phyloP scores from a whole-genome alignment of 2,329 filamentous ascomycete genomes.

The Byssothecium circinans region DNA sequence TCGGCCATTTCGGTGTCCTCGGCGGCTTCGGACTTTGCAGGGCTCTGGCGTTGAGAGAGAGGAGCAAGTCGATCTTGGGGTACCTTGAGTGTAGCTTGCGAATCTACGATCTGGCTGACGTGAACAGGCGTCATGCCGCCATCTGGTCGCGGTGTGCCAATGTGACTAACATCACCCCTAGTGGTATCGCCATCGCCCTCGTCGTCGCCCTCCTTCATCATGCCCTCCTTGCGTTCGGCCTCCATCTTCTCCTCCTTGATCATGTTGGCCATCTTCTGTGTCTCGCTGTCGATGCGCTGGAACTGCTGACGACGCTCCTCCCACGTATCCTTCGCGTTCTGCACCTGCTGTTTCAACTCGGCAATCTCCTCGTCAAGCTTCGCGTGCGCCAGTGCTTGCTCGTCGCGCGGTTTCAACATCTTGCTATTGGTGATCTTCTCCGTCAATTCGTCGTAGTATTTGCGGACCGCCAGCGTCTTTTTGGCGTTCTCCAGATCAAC shows the following conservation, averaged over 20 bases:
- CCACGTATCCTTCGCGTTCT: conserved; percentile 81
- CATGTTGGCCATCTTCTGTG: conserved; percentile 78
- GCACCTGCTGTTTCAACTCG: conserved; percentile 81
- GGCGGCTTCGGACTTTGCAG: conserved; percentile 23
- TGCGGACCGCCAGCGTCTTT: conserved; percentile 73
- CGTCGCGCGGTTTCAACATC: conserved; percentile 78
- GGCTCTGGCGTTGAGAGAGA: conserved; percentile 31
- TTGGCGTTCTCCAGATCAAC: conserved; percentile 68
- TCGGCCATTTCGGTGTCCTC: conserved; percentile 40
- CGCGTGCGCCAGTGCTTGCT: conserved; percentile 74
- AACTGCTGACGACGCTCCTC: conserved; percentile 83
- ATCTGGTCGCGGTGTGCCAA: conserved; percentile 51
- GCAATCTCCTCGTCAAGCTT: conserved; percentile 88
- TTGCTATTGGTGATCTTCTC: conserved; percentile 83
- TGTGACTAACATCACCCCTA: conserved; percentile 43
- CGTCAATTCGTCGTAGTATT: conserved; percentile 84
- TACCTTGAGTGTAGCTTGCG: conserved; percentile 28
- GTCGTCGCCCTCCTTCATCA: conserved; percentile 48
- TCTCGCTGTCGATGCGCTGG: conserved; percentile 84
- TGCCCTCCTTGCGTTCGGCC: conserved; percentile 80
- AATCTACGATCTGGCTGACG: conserved; percentile 35
- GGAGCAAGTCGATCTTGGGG: conserved; percentile 37
- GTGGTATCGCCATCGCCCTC: conserved; percentile 43
- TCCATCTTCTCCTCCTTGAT: conserved; percentile 97
- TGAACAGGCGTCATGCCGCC: conserved; percentile 46